Evolutionary conservation across 371 early-diverging fungal species (phyloP).

Genomic region (Smittium culicis): DNA sequence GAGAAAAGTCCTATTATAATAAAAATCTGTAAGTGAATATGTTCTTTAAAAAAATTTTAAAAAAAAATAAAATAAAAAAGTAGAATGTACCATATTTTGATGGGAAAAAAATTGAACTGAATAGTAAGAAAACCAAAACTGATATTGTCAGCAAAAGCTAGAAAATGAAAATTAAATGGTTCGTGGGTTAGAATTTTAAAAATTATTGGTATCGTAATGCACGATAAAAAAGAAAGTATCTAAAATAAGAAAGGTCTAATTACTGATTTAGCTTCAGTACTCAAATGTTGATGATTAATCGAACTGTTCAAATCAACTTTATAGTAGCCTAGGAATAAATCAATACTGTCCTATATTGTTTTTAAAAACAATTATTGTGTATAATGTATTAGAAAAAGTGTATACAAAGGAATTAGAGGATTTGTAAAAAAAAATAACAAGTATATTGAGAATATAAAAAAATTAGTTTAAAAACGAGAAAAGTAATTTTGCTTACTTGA

Average conservation of each 20-base stretch:
- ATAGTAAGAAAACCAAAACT: conserved; percentile 28
- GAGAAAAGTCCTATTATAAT: too few species aligned
- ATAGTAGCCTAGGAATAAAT: conserved; percentile 45
- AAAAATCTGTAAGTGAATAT: too few species aligned
- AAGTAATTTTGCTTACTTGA: conserved; percentile 38
- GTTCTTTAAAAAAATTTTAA: too few species aligned
- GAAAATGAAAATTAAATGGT: conserved; percentile 19
- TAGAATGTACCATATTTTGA: conserved; percentile 20
- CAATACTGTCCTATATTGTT: conserved; percentile 57
- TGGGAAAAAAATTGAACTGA: conserved; percentile 23
- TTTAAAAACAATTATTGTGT: conserved; percentile 16
- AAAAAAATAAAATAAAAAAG: too few species aligned
- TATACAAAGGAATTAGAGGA: too few species aligned
- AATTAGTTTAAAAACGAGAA: not conserved
- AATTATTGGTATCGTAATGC: too few species aligned
- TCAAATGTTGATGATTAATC: too few species aligned
- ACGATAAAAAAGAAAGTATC: too few species aligned
- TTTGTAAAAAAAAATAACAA: too few species aligned
- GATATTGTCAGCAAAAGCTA: conserved; percentile 21
- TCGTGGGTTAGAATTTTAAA: conserved; percentile 18
- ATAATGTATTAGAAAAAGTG: not conserved
- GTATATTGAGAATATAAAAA: too few species aligned
- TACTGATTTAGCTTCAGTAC: too few species aligned
- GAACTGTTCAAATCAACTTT: conserved; percentile 15
- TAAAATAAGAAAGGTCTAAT: too few species aligned